phyloP scores from a whole-genome alignment of 148 eudicot species.

The Tetragonia tetragonoides region DNA sequence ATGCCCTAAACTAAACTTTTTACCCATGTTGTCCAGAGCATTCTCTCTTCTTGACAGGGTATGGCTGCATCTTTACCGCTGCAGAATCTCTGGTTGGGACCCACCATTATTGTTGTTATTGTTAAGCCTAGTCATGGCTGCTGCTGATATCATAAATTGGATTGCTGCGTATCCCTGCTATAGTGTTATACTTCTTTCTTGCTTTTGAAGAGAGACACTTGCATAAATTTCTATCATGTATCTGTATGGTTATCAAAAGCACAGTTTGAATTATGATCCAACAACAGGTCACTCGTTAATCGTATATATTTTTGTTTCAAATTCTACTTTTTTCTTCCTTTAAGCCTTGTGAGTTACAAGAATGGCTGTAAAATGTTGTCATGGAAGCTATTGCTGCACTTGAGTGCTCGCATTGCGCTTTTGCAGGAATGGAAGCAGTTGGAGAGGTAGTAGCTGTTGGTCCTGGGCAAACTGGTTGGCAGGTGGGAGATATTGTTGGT shows the following conservation, averaged over 20 bases:
- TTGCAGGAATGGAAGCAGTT: conserved; percentile 69
- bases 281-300: background rate
- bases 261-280: background rate
- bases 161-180: background rate
- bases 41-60: background rate
- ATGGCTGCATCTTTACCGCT: background rate
- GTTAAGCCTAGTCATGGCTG: background rate
- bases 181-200: background rate
- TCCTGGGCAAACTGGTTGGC: conserved; percentile 66
- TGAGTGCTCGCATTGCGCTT: conserved; percentile 1
- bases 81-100: background rate
- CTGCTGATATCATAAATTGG: background rate
- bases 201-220: background rate
- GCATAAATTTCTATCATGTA: background rate
- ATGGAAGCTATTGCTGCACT: background rate
- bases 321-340: background rate
- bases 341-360: background rate
- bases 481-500: conserved; percentile 81
- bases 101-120: background rate
- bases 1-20: too few relatives aligned
- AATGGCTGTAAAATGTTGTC: background rate
- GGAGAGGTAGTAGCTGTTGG: conserved; percentile 82
- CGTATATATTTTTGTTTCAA: background rate
- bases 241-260: background rate
- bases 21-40: too few relatives aligned